phyloP scores from a whole-genome alignment of 2,329 filamentous ascomycete species.

The Thelonectria discophora region DNA sequence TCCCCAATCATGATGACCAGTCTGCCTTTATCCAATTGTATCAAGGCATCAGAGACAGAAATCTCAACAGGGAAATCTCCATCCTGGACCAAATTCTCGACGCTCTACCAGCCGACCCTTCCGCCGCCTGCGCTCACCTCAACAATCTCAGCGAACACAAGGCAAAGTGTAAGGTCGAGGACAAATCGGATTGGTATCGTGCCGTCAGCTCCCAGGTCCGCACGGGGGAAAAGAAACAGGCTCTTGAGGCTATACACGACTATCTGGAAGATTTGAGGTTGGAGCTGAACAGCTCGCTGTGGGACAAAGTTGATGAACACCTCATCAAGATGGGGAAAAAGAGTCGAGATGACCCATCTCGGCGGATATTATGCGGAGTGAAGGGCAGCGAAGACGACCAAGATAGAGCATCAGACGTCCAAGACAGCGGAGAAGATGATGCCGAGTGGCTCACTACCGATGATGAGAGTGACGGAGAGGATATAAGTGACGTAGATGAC shows the following conservation, averaged over 20 bases:
- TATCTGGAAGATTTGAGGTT: slow-evolving; percentile 17
- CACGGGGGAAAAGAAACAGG: slow-evolving; percentile 4
- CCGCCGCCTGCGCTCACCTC: not conserved
- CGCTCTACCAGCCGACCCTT: not conserved
- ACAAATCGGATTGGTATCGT: slow-evolving; percentile 18
- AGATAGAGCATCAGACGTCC: not conserved
- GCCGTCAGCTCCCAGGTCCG: slow-evolving; percentile 24
- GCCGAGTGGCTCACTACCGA: not conserved
- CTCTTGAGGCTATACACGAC: slow-evolving; percentile 14
- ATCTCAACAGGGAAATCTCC: slow-evolving; percentile 14
- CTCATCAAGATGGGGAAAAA: not conserved
- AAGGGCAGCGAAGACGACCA: not conserved
- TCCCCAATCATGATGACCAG: not conserved
- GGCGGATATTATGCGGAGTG: not conserved
- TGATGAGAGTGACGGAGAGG: not conserved
- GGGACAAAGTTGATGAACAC: not conserved
- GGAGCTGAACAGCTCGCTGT: slow-evolving; percentile 14
- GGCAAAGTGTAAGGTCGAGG: not conserved
- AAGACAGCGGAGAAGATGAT: not conserved
- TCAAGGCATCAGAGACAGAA: slow-evolving; percentile 19
- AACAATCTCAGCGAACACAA: slow-evolving; percentile 6
- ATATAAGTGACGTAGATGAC: not conserved
- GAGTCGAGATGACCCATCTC: not conserved
- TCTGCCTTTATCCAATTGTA: slow-evolving; percentile 21
- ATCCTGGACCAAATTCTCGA: not conserved